Conservation (phyloP, 129 eudicot genomes). For the Pittosporum tobira region DNA sequence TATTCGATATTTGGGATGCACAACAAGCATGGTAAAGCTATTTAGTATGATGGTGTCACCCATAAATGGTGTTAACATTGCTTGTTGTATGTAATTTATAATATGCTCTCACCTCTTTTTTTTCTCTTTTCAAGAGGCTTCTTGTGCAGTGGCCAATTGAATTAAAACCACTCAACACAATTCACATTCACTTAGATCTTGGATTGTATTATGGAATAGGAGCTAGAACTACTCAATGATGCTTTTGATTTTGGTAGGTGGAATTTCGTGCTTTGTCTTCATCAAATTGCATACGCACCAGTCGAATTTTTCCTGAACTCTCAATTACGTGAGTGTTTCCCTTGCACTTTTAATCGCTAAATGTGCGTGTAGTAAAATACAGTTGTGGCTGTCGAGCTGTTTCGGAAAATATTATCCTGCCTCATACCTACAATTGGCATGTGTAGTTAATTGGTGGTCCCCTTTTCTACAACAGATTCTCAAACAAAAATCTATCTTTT, state of each 20-base stretch:
- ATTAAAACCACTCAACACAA: too few species aligned
- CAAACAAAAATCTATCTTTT: constrained; percentile 74
- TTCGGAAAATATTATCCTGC: background rate
- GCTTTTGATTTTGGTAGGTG: constrained; percentile 42
- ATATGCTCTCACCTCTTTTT: too few species aligned
- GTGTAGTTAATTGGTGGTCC: background rate
- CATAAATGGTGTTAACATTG: too few species aligned
- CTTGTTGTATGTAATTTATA: too few species aligned
- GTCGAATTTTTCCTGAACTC: constrained; percentile 77
- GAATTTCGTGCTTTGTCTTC: constrained; percentile 65
- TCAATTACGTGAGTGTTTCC: constrained; percentile 74
- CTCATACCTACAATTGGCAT: background rate
- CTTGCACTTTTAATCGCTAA: background rate
- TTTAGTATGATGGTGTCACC: too few species aligned
- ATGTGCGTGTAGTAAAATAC: background rate
- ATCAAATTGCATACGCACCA: constrained; percentile 55
- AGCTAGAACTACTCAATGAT: too few species aligned
- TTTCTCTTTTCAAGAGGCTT: too few species aligned
- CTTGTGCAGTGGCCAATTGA: too few species aligned
- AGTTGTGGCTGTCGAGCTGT: background rate
- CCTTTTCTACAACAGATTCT: constrained; percentile 46
- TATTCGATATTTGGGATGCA: too few species aligned
- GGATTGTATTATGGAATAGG: too few species aligned
- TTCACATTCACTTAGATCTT: too few species aligned
- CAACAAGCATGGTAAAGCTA: too few species aligned